These are phyloP conservation scores for Lithospermum erythrorhizon DNA, from an alignment of 257 asterid genomes.

Conservation along the genomic window DNA sequence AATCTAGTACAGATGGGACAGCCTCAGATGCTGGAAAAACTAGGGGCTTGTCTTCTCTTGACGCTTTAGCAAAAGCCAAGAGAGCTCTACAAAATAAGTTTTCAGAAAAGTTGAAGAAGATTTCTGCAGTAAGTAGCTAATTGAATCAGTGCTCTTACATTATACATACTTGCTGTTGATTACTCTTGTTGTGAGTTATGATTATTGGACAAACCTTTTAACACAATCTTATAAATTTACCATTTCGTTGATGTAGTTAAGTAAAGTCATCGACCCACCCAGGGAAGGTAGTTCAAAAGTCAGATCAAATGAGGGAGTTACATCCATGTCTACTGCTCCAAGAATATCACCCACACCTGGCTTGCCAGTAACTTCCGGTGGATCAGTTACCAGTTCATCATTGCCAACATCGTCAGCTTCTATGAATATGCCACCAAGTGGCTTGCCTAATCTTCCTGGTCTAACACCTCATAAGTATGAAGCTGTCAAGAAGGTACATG, in stretches of 20 bases:
- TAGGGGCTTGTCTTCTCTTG: slow-evolving; percentile 60
- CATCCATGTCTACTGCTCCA: slow-evolving; percentile 22
- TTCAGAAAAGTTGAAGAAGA: slow-evolving; percentile 66
- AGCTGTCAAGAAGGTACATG: slow-evolving; percentile 85
- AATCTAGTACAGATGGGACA: slow-evolving; percentile 96
- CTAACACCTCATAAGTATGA: slow-evolving; percentile 69
- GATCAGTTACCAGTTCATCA: slow-evolving; percentile 19
- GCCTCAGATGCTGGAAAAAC: slow-evolving; percentile 62
- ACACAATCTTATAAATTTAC: slow-evolving; percentile 6
- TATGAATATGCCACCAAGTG: slow-evolving; percentile 28
- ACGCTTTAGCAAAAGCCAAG: slow-evolving; percentile 81
- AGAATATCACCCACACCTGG: slow-evolving; percentile 28
- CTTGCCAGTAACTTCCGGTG: slow-evolving; percentile 23
- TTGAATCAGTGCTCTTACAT: background rate
- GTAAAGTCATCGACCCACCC: slow-evolving; percentile 37
- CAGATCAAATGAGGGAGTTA: slow-evolving; percentile 31
- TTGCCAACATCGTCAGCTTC: slow-evolving; percentile 21
- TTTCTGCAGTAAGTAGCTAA: slow-evolving; percentile 49
- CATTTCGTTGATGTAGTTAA: slow-evolving; percentile 33
- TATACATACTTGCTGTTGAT: background rate
- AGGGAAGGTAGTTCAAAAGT: slow-evolving; percentile 36
- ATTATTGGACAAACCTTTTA: background rate
- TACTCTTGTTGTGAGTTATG: background rate
- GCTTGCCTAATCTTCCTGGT: slow-evolving; percentile 61
- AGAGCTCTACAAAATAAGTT: slow-evolving; percentile 69